Evolutionary conservation across 768 basidiomycete genomes (phyloP).

Genomic region (Tubosaeta brunneosetosa): DNA sequence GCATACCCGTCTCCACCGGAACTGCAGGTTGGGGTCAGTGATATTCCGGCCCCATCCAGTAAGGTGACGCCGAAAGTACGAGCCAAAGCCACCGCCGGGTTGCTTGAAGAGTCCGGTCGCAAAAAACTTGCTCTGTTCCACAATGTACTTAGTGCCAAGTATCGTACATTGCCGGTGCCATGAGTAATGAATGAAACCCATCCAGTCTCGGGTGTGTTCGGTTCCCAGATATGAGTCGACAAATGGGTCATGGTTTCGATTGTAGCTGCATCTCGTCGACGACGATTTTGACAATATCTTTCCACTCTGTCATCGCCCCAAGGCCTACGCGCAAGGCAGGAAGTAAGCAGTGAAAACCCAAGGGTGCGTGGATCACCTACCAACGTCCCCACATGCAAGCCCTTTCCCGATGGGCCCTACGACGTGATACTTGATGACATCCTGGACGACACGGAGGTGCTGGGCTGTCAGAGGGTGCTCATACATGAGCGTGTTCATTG

Average conservation of each 20-base stretch:
- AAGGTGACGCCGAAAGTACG: too few species aligned
- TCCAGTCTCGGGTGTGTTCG: not conserved
- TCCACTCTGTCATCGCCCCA: slow-evolving; percentile 97
- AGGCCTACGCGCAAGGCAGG: slow-evolving; percentile 46
- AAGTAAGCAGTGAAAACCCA: not conserved
- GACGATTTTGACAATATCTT: slow-evolving; percentile 74
- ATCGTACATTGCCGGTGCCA: not conserved
- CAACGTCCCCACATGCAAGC: slow-evolving; percentile 89
- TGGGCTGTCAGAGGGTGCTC: slow-evolving; percentile 86
- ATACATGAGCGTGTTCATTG: slow-evolving; percentile 99
- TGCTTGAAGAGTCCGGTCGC: slow-evolving; percentile 14
- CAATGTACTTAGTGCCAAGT: not conserved
- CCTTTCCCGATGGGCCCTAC: slow-evolving; percentile 84
- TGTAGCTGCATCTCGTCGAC: slow-evolving; percentile 47
- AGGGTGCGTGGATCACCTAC: slow-evolving; percentile 37
- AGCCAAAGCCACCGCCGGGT: slow-evolving; percentile 20
- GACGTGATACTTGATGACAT: slow-evolving; percentile 75
- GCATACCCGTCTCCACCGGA: too few species aligned
- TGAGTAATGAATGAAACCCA: not conserved
- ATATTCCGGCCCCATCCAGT: too few species aligned
- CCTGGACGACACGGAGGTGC: slow-evolving; percentile 71
- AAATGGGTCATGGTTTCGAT: slow-evolving; percentile 1
- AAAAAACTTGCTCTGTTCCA: not conserved
- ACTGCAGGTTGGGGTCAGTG: too few species aligned
- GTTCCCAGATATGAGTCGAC: not conserved